Conservation (phyloP, 2,329 filamentous ascomycete species). For the Xylaria hypoxylon region DNA sequence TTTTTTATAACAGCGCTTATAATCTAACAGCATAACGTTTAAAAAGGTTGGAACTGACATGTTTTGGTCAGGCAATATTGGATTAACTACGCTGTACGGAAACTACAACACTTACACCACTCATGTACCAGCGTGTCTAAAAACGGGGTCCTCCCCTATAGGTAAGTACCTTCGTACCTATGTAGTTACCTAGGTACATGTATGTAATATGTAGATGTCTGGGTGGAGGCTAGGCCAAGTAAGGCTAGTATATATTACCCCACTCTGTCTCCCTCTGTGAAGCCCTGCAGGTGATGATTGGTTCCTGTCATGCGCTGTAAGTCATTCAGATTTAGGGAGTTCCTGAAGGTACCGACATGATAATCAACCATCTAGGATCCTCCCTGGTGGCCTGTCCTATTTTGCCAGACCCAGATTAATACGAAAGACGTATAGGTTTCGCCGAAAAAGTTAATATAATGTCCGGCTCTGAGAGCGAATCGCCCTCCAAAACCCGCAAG, state of each 20-base stretch:
- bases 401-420: not conserved
- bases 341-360: not conserved
- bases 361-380: slow-evolving; percentile 19
- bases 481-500: slow-evolving; percentile 29
- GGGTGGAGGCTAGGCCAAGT: not conserved
- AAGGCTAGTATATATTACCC: not conserved
- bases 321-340: slow-evolving; percentile 6
- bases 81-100: too few species aligned
- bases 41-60: too few species aligned
- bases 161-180: too few species aligned
- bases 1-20: too few species aligned
- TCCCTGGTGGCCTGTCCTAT: slow-evolving; percentile 14
- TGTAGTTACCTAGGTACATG: too few species aligned
- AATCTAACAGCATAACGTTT: too few species aligned
- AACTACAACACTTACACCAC: too few species aligned
- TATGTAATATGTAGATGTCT: too few species aligned
- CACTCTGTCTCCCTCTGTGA: not conserved
- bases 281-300: slow-evolving; percentile 1
- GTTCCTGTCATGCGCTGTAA: slow-evolving; percentile 10
- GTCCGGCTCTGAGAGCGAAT: slow-evolving; percentile 28
- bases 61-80: too few species aligned
- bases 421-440: slow-evolving; percentile 5
- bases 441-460: slow-evolving; percentile 25
- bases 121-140: too few species aligned
- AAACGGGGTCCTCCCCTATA: too few species aligned